Base-by-base conservation (phyloP, 2,329 filamentous ascomycete species). In the Rosellinia necatrix region DNA sequence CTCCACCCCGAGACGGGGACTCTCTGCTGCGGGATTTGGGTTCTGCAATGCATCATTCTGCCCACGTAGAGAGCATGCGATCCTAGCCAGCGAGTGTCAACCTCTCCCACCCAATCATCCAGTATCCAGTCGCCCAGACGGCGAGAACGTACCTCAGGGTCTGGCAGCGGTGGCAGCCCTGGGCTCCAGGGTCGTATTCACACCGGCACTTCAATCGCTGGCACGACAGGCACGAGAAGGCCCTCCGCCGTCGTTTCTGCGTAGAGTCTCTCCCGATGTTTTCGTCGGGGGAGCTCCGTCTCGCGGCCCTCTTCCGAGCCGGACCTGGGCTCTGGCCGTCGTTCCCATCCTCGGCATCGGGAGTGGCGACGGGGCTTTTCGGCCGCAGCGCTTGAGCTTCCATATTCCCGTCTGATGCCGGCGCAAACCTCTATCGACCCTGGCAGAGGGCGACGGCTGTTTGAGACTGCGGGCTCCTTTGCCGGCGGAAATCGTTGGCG, bases 181-280 rank as follows among this genome's bases (percentile, higher is more conserved):
- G 61, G 2, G 66, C 53, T 3, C 64, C 65, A 5, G 61, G 47
- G n/a, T 68, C 66, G 24, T 68, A 69, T 41, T 68, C 66, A 58
- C 67, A 69, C 52, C 67, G 59, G 38, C 66, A 68, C 48, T 68
- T 68, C 34, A 69, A 32, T 29, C 65, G 65, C 47, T 69, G 67
- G 22, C 67, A 69, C 2, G 67, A 69, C 2, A 68, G 49, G 22
- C 67, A 68, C 8, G 67, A 69, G 56, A 69, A 69, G 10, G 67
- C 67, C 30, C 66, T 62, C 6, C 67, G 60, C 2, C 67, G 65
- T 21, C 66, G 56, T 54, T 69, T 69, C 34, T 59, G 64, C 2
- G 52, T 41, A 10, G 59, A 22, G 12, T 54, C 59, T 24, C 40
- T 57, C 10, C 24, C 49, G 12, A 32, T 9, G 7, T 41, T 53